Percentiles rank a stretch among this genome's conserved stretches.
Evolutionary conservation across 306 rosid genomes (phyloP).

Genomic region (Mimosa bimucronata): DNA sequence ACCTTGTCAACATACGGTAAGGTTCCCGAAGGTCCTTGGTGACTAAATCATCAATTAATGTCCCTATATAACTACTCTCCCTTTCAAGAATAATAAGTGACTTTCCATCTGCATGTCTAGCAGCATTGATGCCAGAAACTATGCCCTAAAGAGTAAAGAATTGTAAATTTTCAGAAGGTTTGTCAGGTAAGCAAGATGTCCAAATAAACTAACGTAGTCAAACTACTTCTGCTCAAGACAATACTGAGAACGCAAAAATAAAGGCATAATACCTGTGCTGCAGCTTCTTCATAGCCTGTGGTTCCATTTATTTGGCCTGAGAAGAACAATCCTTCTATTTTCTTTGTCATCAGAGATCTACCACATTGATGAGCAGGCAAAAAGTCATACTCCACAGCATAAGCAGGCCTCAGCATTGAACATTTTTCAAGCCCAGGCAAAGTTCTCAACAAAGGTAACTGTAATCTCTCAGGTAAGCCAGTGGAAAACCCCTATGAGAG

Average conservation of each 20-base stretch:
- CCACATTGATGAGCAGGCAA: constrained; percentile 92
- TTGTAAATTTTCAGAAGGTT: constrained; percentile 31
- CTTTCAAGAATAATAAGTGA: constrained; percentile 90
- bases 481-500: constrained; percentile 86
- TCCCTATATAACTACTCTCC: constrained; percentile 91
- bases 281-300: constrained; percentile 99
- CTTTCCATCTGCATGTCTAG: constrained; percentile 84
- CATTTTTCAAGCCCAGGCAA: constrained; percentile 98
- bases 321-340: constrained; percentile 88
- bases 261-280: constrained; percentile 74
- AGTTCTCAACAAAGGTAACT: constrained; percentile 90
- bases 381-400: constrained; percentile 96
- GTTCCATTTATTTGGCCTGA: constrained; percentile 99
- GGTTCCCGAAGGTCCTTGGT: constrained; percentile 29
- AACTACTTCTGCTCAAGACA: not conserved
- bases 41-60: constrained; percentile 66
- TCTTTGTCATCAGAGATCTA: constrained; percentile 96
- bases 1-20: constrained; percentile 25
- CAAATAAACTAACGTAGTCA: constrained; percentile 22
- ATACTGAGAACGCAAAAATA: constrained; percentile 12
- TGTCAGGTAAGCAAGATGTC: constrained; percentile 23
- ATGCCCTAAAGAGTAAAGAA: constrained; percentile 64
- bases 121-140: constrained; percentile 91
- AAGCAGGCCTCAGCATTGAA: constrained; percentile 98
- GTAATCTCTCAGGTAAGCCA: constrained; percentile 94